Evolutionary conservation across 768 basidiomycete species (phyloP), one percentile per base, ranked within the genome.

Genomic region (Phlebiopsis gigantea): DNA sequence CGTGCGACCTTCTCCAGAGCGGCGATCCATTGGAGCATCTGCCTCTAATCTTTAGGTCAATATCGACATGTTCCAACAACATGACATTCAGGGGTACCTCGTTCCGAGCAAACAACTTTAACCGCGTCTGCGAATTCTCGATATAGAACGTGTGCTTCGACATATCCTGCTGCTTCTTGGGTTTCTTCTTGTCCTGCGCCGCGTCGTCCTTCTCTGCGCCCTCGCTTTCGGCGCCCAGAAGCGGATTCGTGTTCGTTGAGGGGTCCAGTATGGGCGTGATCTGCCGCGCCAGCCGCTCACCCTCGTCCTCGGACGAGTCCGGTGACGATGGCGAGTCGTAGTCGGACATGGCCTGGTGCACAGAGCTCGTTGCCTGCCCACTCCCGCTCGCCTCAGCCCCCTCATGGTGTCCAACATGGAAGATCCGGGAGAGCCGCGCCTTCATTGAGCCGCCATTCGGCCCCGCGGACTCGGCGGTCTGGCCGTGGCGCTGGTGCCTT

Each of bases 1-100:
- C 80, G 77, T 0, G 90, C 85, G 25, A 87, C 85, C 57, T 84
- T 84, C 67, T 98, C 90, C 57, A 99, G 73, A 0, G 90, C 90
- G 6, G 93, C 89, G 48, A 98, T 93, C 83, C 93, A 98, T 69
- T 99, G 96, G 55, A 92, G 75, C 93, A 98, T 97, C 77, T 97
- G 93, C 19, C 96, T 82, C 89, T 91, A 61, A 2, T 24, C 19
- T 50, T 21, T 25, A 2, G 49, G 28, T 42, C 30, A 52, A 19
- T 30, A 42, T 46, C 65, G 49, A 25, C n/a, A 44, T n/a, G 19
- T 43, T 34, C 29, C 25, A 44, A 34, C 39, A 52, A 44, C 54
- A 45, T 46, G 34, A 14, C 14, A 28, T 49, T 21, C 17, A 4
- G 22, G 39, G 77, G 48, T 45, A 89, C 91, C 74, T 97, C 91